These are phyloP conservation scores for Pulicaria dysenterica DNA, from an alignment of 129 eudicot genomes.

Conservation along the genomic window DNA sequence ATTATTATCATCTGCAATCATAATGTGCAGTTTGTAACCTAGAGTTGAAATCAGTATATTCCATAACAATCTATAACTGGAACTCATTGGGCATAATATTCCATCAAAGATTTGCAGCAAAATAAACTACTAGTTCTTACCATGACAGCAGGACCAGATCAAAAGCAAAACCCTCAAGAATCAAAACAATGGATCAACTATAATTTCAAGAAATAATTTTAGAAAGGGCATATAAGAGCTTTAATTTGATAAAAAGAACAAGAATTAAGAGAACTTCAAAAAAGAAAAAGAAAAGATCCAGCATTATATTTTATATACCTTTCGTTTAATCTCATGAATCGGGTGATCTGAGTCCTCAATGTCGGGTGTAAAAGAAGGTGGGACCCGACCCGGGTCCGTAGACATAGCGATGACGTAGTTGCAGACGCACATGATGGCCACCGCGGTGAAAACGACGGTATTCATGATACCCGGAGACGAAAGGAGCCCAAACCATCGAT, in stretches of 20 bases:
- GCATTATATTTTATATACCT: slow-evolving; percentile 43
- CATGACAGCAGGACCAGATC: not conserved
- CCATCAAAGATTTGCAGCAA: too few species aligned
- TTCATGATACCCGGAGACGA: slow-evolving; percentile 85
- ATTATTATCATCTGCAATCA: too few species aligned
- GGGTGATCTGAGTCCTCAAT: slow-evolving; percentile 66
- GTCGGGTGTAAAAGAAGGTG: slow-evolving; percentile 66
- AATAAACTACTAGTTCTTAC: too few species aligned
- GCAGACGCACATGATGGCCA: slow-evolving; percentile 58
- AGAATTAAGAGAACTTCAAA: not conserved
- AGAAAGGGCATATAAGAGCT: not conserved
- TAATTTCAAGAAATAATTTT: too few species aligned
- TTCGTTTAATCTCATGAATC: slow-evolving; percentile 91
- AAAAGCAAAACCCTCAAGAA: not conserved
- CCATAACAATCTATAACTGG: too few species aligned
- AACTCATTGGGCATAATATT: too few species aligned
- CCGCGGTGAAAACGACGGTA: slow-evolving; percentile 46
- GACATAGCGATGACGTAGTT: slow-evolving; percentile 57
- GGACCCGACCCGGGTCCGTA: slow-evolving; percentile 92
- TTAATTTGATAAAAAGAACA: not conserved
- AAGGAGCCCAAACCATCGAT: slow-evolving; percentile 77
- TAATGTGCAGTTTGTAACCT: too few species aligned
- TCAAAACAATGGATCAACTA: not conserved
- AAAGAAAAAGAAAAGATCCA: not conserved
- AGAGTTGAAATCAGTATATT: too few species aligned